A percentile compares a stretch with the other conserved stretches of the same genome.
phyloP scores from a whole-genome alignment of 768 basidiomycete species.

The Fomitopsis pulvina region DNA sequence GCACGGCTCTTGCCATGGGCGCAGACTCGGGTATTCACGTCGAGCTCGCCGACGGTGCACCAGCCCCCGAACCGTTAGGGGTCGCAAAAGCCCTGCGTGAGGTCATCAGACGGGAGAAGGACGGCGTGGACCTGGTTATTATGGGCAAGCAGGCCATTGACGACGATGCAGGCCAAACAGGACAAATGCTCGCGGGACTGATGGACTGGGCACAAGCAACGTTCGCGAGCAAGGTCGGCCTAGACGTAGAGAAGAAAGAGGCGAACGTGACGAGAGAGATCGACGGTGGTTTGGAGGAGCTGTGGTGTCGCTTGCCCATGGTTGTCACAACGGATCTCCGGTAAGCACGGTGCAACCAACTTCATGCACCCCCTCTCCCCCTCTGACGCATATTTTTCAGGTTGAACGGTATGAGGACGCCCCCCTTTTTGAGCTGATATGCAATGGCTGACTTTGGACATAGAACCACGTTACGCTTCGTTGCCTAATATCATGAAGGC shows the following conservation, averaged over 20 bases:
- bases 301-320: conserved; percentile 73
- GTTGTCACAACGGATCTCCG: conserved; percentile 91
- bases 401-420: conserved; percentile 54
- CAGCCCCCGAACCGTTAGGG: conserved; percentile 82
- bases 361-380: neutral
- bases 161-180: conserved; percentile 92
- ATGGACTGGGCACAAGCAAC: conserved; percentile 92
- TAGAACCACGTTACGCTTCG: conserved; percentile 97
- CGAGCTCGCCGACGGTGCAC: conserved; percentile 68
- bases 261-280: conserved; percentile 83
- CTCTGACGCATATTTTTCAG: conserved; percentile 28
- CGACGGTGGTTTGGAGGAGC: conserved; percentile 87
- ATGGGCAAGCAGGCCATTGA: conserved; percentile 99
- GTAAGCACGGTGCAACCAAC: conserved; percentile 40
- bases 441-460: neutral
- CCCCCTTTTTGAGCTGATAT: neutral
- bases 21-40: conserved; percentile 92
- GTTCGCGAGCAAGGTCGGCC: conserved; percentile 82
- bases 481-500: conserved; percentile 98
- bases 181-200: conserved; percentile 94
- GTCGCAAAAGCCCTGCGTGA: conserved; percentile 83
- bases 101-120: conserved; percentile 57
- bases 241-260: conserved; percentile 56
- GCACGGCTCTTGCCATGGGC: conserved; percentile 97
- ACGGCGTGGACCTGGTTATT: conserved; percentile 78